Base-by-base conservation (phyloP, 176 grass and related monocot genomes). In the Ampelocalamus luodianensis region DNA sequence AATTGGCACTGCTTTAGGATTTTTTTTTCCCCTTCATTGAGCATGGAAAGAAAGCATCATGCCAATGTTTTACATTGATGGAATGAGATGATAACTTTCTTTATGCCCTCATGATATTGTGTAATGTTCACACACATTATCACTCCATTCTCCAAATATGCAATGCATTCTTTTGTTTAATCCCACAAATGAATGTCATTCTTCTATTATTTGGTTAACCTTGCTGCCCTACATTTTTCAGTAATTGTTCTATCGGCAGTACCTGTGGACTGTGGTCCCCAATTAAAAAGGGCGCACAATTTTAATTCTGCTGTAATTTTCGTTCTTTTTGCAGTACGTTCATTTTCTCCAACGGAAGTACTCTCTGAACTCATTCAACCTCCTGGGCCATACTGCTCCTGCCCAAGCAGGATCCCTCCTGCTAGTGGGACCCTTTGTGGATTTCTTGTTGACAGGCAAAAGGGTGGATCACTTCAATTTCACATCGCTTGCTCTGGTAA, bases 331-430 rank as follows among this genome's bases (percentile, higher is more conserved):
- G 85, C 74, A 97, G 94, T 94, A 94, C 68, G 85, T 97, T 63
- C 92, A 94, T 82, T 94, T 87, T 65, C 92, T 97, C 68, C 94
- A 92, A 75, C 49, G 86, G 71, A 97, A 97, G 80, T 89, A 97
- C 82, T 78, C 94, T 44, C 85, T 97, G 50, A 92, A 90, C 85
- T 97, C 92, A 38, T 97, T 97, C 85, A 97, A 89, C 79, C 92
- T 97, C 51, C 91, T 97, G 76, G 78, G 88, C 14, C 94, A 97
- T 76, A 97, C 87, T 67, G 94, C 94, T 82, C 94, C 94, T 72
- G 87, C 75, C 51, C 94, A 97, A 75, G 92, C 94, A 46, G 87
- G 81, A 67, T 94, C 94, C 51, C 92, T 97, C 20, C 66, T 97
- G 87, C 80, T 97, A 38, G 75, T 88, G 15, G 94, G 94, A 3